Base-by-base conservation (phyloP, 768 basidiomycete species). In the Punctularia strigosozonata region DNA sequence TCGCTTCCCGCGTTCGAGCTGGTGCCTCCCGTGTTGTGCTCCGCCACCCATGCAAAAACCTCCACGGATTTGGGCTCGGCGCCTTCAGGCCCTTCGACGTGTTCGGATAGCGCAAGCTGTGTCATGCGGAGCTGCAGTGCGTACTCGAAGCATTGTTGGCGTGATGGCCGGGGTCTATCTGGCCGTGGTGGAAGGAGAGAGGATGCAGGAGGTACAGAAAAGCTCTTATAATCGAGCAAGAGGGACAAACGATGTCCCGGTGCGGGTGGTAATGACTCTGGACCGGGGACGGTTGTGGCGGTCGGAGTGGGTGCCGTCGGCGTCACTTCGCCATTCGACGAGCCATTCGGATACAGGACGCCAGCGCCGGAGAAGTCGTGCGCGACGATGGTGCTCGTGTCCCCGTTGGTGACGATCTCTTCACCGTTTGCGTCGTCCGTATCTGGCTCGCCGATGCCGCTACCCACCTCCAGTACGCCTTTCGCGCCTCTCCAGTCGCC, bases 51-150 rank as follows among this genome's bases (percentile, higher is more conserved):
- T 4, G 72, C 62, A 55, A 92, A 94, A 6, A 89, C 69, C 20
- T 89, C 87, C 13, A 89, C 64, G 75, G 89, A 91, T 41, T 75
- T 78, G 14, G 63, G 60, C 44, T 83, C 79, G 0, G 90, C 91
- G 28, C 77, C 74, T 49, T 92, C 88, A 0, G 89, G 70, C 0
- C 95, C 94, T 25, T 90, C 81, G 14, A 84, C 70, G 25, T 80
- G 72, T 59, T 98, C 95, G 14, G 71, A 69, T 36, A 97, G 61
- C 5, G 80, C 75, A 35, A 82, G 77, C 51, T 86, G 80, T 0
- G 90, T 85, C 72, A 94, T 85, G 22, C 90, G 68, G 23, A 97
- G 57, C 56, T 95, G 84, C 32, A 95, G 61, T 15, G 83, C 79
- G 38, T 80, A 68, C 50, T 85, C 85, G 45, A 95, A 83, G 8